These are phyloP conservation scores for Melanogaster broomeanus DNA, from an alignment of 768 basidiomycete species.

Conservation along the genomic window DNA sequence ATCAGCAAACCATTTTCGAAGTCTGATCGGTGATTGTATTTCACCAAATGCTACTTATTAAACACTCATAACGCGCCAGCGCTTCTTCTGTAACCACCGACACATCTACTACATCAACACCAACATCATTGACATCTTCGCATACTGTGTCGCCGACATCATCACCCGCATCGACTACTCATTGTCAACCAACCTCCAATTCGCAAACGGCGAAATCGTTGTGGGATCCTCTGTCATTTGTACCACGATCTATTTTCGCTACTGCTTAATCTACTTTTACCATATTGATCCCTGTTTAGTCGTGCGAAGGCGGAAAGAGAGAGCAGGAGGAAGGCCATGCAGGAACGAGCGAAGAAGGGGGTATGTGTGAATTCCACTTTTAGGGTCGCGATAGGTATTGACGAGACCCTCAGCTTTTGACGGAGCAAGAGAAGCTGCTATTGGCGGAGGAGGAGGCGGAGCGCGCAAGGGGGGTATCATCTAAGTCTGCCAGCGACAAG, in stretches of 20 bases:
- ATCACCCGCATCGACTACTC: conserved; percentile 7
- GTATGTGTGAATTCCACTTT: conserved; percentile 40
- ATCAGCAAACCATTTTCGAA: conserved; percentile 43
- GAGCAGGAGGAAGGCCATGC: conserved; percentile 69
- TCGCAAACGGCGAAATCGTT: conserved; percentile 35
- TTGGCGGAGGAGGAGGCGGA: conserved; percentile 56
- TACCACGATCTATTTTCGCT: conserved; percentile 69
- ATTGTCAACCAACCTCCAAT: conserved; percentile 34
- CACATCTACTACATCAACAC: conserved; percentile 14
- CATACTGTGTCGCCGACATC: conserved; percentile 18
- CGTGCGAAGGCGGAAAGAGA: conserved; percentile 76
- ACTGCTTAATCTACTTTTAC: conserved; percentile 51
- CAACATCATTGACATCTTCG: conserved; percentile 1
- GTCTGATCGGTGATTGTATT: conserved; percentile 59
- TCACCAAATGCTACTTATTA: conserved; percentile 36
- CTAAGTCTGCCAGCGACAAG: conserved; percentile 35
- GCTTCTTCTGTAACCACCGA: conserved; percentile 27
- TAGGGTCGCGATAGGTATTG: not conserved
- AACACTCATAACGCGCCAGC: conserved; percentile 70
- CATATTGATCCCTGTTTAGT: conserved; percentile 38
- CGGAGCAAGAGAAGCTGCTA: conserved; percentile 62
- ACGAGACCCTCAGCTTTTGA: conserved; percentile 46
- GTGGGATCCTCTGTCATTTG: conserved; percentile 47
- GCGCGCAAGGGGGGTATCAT: conserved; percentile 30
- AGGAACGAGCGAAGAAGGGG: conserved; percentile 74